Conservation (phyloP, 202 grass and related monocot genomes). For the Schoenoplectus tabernaemontani region DNA sequence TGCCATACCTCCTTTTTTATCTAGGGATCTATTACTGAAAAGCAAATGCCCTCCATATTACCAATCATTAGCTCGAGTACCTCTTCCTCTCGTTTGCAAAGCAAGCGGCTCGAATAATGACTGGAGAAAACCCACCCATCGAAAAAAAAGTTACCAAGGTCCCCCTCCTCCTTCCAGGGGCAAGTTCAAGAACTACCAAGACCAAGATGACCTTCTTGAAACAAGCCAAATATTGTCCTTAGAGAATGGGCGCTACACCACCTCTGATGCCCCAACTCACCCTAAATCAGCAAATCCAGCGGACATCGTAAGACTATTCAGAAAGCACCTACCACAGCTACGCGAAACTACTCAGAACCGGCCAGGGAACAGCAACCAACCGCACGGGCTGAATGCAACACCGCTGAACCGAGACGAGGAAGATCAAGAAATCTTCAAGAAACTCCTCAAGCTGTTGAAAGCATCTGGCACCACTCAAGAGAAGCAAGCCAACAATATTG, state of each 20-base stretch:
- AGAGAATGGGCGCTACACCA: slow-evolving; percentile 54
- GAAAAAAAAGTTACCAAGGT: slow-evolving; percentile 33
- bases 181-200: slow-evolving; percentile 47
- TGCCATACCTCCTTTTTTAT: neutral
- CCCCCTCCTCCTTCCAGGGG: slow-evolving; percentile 18
- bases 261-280: slow-evolving; percentile 31
- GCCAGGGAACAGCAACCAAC: neutral
- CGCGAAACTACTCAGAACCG: slow-evolving; percentile 25
- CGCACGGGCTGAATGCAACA: slow-evolving; percentile 12
- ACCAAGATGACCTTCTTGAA: slow-evolving; percentile 47
- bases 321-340: slow-evolving; percentile 52
- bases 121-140: slow-evolving; percentile 39
- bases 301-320: slow-evolving; percentile 65
- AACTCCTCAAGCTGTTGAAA: slow-evolving; percentile 64
- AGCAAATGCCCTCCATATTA: neutral
- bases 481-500: slow-evolving; percentile 25
- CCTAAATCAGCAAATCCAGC: slow-evolving; percentile 39
- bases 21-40: neutral
- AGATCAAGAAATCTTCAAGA: slow-evolving; percentile 51
- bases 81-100: slow-evolving; percentile 22
- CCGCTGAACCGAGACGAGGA: slow-evolving; percentile 39
- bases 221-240: slow-evolving; percentile 38
- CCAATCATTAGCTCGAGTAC: neutral
- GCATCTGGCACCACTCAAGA: slow-evolving; percentile 42
- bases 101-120: slow-evolving; percentile 46